Evolutionary conservation across 768 basidiomycete genomes (phyloP).

Genomic region (Termitomyces sp.): DNA sequence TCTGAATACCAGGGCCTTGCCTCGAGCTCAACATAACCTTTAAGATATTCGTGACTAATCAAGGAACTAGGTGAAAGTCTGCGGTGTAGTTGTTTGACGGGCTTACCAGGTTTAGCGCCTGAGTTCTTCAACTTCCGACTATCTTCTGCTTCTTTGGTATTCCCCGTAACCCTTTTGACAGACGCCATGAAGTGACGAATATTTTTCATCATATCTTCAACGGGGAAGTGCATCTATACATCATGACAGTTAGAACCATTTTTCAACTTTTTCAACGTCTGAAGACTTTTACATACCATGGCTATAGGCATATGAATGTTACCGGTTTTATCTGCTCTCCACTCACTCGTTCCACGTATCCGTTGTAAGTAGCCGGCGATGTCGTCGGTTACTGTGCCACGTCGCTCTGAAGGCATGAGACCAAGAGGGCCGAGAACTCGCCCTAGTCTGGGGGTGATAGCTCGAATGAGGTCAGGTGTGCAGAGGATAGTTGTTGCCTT

Average conservation of each 20-base stretch:
- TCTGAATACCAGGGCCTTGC: slow-evolving; percentile 86
- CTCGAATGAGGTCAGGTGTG: slow-evolving; percentile 71
- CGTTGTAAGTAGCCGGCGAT: slow-evolving; percentile 76
- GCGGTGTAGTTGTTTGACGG: slow-evolving; percentile 9
- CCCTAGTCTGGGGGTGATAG: slow-evolving; percentile 77
- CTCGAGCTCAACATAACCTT: slow-evolving; percentile 82
- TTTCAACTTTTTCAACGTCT: neutral
- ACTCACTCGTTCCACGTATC: slow-evolving; percentile 82
- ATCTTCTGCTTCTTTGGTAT: slow-evolving; percentile 52
- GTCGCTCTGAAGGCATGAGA: slow-evolving; percentile 91
- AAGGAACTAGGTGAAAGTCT: slow-evolving; percentile 6
- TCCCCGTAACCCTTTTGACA: slow-evolving; percentile 74
- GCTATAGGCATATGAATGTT: slow-evolving; percentile 82
- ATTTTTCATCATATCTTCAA: slow-evolving; percentile 77
- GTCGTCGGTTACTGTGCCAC: slow-evolving; percentile 93
- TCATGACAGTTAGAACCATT: neutral
- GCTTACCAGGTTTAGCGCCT: slow-evolving; percentile 47
- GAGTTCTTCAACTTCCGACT: slow-evolving; percentile 32
- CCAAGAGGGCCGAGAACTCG: slow-evolving; percentile 84
- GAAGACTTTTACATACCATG: slow-evolving; percentile 49
- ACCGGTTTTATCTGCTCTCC: slow-evolving; percentile 88
- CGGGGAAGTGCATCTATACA: slow-evolving; percentile 65
- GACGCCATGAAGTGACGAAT: slow-evolving; percentile 70
- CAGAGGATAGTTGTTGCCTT: slow-evolving; percentile 83
- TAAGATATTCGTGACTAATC: slow-evolving; percentile 70